Conservation (phyloP, 495 filamentous ascomycete genomes). For the Talaromyces stipitatus region DNA sequence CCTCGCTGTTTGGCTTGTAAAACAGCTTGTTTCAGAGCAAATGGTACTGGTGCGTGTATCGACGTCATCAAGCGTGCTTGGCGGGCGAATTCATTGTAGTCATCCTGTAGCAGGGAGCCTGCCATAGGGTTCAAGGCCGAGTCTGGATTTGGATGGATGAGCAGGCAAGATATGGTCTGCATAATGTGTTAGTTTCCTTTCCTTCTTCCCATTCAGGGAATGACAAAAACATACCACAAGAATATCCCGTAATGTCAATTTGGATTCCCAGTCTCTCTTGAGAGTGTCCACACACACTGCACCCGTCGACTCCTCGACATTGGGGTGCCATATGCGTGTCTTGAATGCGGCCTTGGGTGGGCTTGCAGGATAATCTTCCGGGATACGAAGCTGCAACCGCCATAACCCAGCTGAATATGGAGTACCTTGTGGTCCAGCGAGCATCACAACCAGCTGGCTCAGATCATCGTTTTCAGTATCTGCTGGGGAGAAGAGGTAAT, state of each 20-base stretch:
- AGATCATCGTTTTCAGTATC: constrained; percentile 44
- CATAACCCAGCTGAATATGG: constrained; percentile 54
- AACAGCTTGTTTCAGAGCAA: constrained; percentile 32
- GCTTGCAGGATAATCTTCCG: constrained; percentile 53
- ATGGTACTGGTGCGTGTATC: constrained; percentile 54
- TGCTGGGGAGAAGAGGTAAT: constrained; percentile 53
- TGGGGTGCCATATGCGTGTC: constrained; percentile 67
- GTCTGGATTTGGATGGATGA: constrained; percentile 67
- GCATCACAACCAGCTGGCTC: constrained; percentile 49
- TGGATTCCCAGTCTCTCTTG: constrained; percentile 60
- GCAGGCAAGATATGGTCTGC: constrained; percentile 60
- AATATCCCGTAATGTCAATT: constrained; percentile 55
- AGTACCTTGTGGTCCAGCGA: constrained; percentile 57
- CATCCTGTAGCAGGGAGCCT: constrained; percentile 53
- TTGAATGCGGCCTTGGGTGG: constrained; percentile 62
- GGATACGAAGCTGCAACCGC: constrained; percentile 56
- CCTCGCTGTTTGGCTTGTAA: constrained; percentile 52
- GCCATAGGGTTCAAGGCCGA: constrained; percentile 62
- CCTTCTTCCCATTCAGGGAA: neutral
- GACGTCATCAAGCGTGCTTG: constrained; percentile 60
- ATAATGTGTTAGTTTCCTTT: neutral
- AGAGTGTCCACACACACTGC: constrained; percentile 66
- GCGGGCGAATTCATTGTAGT: constrained; percentile 52
- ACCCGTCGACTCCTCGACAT: constrained; percentile 59
- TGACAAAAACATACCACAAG: constrained; percentile 38